Percentiles rank a stretch among this genome's conserved stretches.
phyloP scores from a whole-genome alignment of 306 rosid genomes.

The Castanea crenata region DNA sequence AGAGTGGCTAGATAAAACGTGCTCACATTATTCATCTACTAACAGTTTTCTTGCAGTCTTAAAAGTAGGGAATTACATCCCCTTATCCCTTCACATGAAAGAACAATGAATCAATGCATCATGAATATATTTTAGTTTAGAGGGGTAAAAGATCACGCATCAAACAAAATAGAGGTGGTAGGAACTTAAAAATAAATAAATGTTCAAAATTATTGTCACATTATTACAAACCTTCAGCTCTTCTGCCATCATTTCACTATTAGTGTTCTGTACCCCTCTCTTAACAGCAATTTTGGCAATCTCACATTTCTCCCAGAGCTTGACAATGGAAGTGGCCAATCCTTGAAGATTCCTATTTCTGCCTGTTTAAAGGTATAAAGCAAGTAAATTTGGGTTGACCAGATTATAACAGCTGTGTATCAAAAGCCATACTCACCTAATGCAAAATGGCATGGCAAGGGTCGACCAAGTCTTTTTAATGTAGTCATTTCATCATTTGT shows the following conservation, averaged over 20 bases:
- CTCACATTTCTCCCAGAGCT: slow-evolving; percentile 94
- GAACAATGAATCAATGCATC: neutral
- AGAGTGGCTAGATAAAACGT: neutral
- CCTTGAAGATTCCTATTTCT: slow-evolving; percentile 87
- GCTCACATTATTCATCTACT: neutral
- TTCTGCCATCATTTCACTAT: slow-evolving; percentile 77
- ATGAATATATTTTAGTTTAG: neutral
- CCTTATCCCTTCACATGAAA: neutral
- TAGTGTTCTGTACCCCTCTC: slow-evolving; percentile 89
- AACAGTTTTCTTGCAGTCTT: slow-evolving; percentile 9
- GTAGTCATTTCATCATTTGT: slow-evolving; percentile 92
- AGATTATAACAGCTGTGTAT: slow-evolving; percentile 13
- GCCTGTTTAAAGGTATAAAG: slow-evolving; percentile 41
- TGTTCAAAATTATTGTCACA: slow-evolving; percentile 3
- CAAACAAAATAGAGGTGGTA: neutral
- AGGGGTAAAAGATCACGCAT: neutral
- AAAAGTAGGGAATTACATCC: slow-evolving; percentile 1
- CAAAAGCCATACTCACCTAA: slow-evolving; percentile 58
- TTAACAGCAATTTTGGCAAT: slow-evolving; percentile 87
- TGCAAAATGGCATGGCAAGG: slow-evolving; percentile 84
- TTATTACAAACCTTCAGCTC: slow-evolving; percentile 66
- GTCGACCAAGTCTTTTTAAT: slow-evolving; percentile 75
- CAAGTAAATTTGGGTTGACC: slow-evolving; percentile 19
- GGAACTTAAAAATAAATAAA: neutral
- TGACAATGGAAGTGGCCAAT: slow-evolving; percentile 72